phyloP scores from a whole-genome alignment of 106 monocot genomes.

The Phalaenopsis aphrodite region DNA sequence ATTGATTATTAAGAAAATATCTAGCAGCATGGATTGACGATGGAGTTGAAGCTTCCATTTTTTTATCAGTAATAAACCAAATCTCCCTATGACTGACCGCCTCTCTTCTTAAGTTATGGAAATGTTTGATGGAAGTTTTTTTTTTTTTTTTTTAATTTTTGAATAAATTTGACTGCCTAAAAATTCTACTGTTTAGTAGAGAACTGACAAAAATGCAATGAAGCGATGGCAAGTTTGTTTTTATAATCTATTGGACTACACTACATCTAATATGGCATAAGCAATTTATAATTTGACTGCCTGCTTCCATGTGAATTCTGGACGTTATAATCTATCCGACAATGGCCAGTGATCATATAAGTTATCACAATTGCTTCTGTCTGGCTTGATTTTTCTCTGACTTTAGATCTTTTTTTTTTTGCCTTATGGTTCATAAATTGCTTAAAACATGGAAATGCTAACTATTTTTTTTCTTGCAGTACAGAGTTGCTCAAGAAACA shows the following conservation, averaged over 20 bases:
- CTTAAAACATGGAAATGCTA: background rate
- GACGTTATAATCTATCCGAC: background rate
- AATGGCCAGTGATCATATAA: background rate
- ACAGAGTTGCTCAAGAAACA: conserved; percentile 75
- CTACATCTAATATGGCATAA: background rate
- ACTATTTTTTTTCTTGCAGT: conserved; percentile 36
- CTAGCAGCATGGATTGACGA: too few relatives aligned
- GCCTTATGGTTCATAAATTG: background rate
- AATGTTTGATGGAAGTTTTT: too few relatives aligned
- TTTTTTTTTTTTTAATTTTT: background rate
- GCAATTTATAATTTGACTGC: background rate
- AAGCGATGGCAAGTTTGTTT: background rate
- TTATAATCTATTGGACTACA: background rate
- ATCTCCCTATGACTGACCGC: too few relatives aligned
- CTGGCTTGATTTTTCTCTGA: background rate
- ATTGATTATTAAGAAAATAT: too few relatives aligned
- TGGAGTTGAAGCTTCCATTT: too few relatives aligned
- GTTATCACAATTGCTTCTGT: background rate
- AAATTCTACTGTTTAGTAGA: background rate
- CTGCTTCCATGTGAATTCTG: background rate
- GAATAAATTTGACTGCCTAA: background rate
- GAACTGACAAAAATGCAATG: background rate
- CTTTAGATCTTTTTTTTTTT: background rate
- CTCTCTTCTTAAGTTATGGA: too few relatives aligned
- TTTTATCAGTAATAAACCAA: too few relatives aligned